Percentiles rank a stretch among this genome's conserved stretches.
These are phyloP conservation scores for Cryptococcus maquisensis DNA, from an alignment of 1,284 basidiomycete species.

Conservation along the genomic window DNA sequence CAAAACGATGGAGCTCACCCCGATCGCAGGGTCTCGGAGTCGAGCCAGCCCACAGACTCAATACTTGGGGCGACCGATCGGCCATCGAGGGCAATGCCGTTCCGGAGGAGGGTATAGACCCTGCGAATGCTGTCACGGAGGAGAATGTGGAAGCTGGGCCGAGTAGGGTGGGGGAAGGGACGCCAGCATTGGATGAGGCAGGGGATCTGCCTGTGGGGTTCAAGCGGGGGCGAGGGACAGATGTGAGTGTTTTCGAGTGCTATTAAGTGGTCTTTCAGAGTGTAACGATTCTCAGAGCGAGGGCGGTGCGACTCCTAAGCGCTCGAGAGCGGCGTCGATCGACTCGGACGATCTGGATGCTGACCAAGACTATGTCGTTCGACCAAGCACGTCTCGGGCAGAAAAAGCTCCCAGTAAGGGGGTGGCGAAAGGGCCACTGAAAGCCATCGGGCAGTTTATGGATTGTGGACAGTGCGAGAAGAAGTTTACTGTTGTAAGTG, in stretches of 20 bases:
- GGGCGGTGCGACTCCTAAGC: slow-evolving; percentile 43
- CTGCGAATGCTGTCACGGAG: slow-evolving; percentile 35
- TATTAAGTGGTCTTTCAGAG: neutral
- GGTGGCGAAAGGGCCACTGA: slow-evolving; percentile 47
- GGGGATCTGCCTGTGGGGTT: neutral
- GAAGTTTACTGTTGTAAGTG: slow-evolving; percentile 80
- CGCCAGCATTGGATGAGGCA: slow-evolving; percentile 15
- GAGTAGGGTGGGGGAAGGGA: slow-evolving; percentile 27
- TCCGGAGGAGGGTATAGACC: slow-evolving; percentile 19
- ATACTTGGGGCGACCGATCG: slow-evolving; percentile 33
- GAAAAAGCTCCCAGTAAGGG: slow-evolving; percentile 9
- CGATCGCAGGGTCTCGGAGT: slow-evolving; percentile 43
- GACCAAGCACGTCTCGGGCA: slow-evolving; percentile 4
- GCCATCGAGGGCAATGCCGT: slow-evolving; percentile 15
- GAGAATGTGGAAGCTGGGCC: slow-evolving; percentile 33
- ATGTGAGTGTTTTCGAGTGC: slow-evolving; percentile 9
- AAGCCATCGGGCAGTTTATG: slow-evolving; percentile 72
- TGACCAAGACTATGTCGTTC: slow-evolving; percentile 9
- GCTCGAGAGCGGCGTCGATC: slow-evolving; percentile 29
- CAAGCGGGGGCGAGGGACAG: slow-evolving; percentile 21
- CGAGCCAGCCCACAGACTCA: slow-evolving; percentile 30
- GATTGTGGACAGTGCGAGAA: slow-evolving; percentile 76
- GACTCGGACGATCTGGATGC: slow-evolving; percentile 67
- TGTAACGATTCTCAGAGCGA: slow-evolving; percentile 13
- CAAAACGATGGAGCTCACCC: neutral